Percentiles rank a stretch among this genome's conserved stretches.
These are phyloP conservation scores for Talaromyces atroroseus DNA, from an alignment of 2,329 filamentous ascomycete genomes.

Conservation along the genomic window DNA sequence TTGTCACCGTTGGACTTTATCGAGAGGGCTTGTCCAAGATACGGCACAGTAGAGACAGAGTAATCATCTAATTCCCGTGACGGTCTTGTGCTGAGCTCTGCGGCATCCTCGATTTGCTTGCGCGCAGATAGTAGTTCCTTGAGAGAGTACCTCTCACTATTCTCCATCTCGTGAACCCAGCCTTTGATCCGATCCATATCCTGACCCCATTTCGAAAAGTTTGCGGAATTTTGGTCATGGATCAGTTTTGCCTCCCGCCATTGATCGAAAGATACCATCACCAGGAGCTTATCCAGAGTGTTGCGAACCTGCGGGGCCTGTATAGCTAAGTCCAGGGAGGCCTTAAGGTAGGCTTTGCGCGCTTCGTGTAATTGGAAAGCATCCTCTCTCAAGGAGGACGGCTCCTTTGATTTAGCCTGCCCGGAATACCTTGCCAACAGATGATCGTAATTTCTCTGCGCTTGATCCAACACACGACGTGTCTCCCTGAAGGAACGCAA, in stretches of 20 bases:
- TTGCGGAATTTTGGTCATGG: slow-evolving; percentile 57
- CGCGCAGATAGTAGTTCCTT: slow-evolving; percentile 73
- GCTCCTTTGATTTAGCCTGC: slow-evolving; percentile 89
- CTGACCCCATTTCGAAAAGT: slow-evolving; percentile 61
- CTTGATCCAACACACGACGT: slow-evolving; percentile 66
- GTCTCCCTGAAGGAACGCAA: slow-evolving; percentile 81
- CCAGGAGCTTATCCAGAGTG: slow-evolving; percentile 77
- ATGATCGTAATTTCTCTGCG: slow-evolving; percentile 79
- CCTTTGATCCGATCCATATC: slow-evolving; percentile 90
- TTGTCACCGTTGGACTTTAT: slow-evolving; percentile 49
- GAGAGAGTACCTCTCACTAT: slow-evolving; percentile 75
- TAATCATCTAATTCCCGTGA: slow-evolving; percentile 93
- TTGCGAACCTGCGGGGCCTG: slow-evolving; percentile 79
- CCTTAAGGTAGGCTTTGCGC: slow-evolving; percentile 81
- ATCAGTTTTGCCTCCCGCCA: slow-evolving; percentile 79
- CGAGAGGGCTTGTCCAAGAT: slow-evolving; percentile 66
- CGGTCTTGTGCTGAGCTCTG: slow-evolving; percentile 66
- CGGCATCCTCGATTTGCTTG: slow-evolving; percentile 73
- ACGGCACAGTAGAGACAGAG: slow-evolving; percentile 81
- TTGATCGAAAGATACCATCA: slow-evolving; percentile 76
- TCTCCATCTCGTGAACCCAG: slow-evolving; percentile 93
- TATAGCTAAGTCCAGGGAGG: slow-evolving; percentile 89
- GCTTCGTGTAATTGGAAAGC: slow-evolving; percentile 94
- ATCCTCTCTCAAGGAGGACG: slow-evolving; percentile 85
- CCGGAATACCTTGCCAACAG: slow-evolving; percentile 74